Evolutionary conservation across 768 basidiomycete genomes (phyloP), one percentile per base, ranked within the genome.

Genomic region (Suillus alpinus): DNA sequence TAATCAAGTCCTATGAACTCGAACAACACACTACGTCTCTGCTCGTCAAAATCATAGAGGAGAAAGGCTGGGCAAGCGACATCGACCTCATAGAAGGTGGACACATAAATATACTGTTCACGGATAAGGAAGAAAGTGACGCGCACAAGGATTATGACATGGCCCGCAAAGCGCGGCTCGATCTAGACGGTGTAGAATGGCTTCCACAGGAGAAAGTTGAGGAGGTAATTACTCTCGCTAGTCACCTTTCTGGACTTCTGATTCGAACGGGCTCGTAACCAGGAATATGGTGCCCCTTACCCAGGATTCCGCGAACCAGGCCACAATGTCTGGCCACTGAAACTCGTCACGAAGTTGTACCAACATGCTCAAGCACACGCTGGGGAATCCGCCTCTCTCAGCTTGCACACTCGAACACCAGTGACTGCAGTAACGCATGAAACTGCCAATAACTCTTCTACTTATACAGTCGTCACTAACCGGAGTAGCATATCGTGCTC

Each of bases 321-420:
- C 0, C 72, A 86, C 68, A 94, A 92, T 64, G 72, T 93, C 31
- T 94, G 87, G 86, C 91, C 90, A 0, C 81, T 87, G 67, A 95
- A 94, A 67, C 79, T 92, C n/a, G 89, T 92, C 56, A 86, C 88
- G 1, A 76, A 82, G 50, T 72, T 92, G 8, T 91, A 82, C 66
- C 72, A 77, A 26, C 71, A 80, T 16, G 79, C 85, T 10, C 66
- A 69, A 47, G 63, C 63, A 13, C 58, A 63, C 32, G 68, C 75
- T 0, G 56, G 62, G 1, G 31, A 70, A 2, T 66, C 65, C 7
- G 72, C 84, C 57, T 66, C 79, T 6, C 76, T 95, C 13, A 65
- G 67, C 0, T 73, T 95, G 16, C 88, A 92, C 70, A 94, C 93
- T 0, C 82, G 82, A 63, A 91, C 92, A 0, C 88, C 90, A 0